Conservation (phyloP, 345 rosid species). For the Noccaea caerulescens region DNA sequence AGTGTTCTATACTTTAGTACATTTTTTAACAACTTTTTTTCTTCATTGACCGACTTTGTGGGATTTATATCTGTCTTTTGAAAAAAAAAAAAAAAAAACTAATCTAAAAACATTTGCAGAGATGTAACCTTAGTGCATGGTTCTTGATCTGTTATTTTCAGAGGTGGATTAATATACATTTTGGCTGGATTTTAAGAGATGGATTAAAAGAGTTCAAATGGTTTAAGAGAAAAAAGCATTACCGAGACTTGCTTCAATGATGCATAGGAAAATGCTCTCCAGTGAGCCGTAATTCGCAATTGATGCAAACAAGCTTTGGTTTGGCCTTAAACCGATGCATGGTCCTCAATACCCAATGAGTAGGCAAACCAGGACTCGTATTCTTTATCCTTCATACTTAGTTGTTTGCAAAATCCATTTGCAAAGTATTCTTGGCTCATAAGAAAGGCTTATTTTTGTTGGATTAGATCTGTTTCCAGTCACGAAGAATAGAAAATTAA, state of each 20-base stretch:
- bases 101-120: neutral
- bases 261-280: neutral
- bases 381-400: neutral
- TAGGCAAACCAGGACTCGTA: neutral
- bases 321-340: neutral
- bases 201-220: neutral
- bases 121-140: conserved; percentile 3
- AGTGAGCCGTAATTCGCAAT: conserved; percentile 2
- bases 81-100: no score
- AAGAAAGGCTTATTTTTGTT: neutral
- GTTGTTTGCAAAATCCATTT: neutral
- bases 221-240: neutral
- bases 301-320: neutral
- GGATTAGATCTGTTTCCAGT: neutral
- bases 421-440: neutral
- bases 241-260: conserved; percentile 6
- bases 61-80: neutral
- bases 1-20: neutral
- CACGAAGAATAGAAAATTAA: neutral
- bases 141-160: no score
- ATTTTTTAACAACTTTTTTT: conserved; percentile 18
- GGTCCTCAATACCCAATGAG: neutral
- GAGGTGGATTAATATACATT: neutral
- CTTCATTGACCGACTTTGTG: conserved; percentile 31
- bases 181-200: neutral